Base-by-base conservation (phyloP, 2,329 filamentous ascomycete genomes). In the Massarina eburnea region DNA sequence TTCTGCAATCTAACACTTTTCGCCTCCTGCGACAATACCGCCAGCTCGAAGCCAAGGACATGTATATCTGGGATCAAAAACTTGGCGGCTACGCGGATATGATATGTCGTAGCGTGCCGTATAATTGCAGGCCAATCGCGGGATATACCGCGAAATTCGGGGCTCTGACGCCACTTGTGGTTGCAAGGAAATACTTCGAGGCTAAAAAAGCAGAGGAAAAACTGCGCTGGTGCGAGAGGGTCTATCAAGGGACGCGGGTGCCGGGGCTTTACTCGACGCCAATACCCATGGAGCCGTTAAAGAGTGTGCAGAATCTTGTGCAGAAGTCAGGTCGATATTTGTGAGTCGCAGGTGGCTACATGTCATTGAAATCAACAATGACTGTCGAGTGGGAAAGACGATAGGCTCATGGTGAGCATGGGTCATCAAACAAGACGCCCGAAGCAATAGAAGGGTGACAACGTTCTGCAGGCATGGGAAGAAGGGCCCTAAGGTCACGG, bases 1-100 rank as follows among this genome's bases (percentile, higher is more conserved):
- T 70, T 39, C 40, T 68, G 45, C 65, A 63, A 41, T 61, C 60
- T 34, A 68, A 68, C 51, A 67, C 58, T 1, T 68, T 68, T 55
- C 55, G 49, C 21, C 48, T 70, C 2, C 50, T 63, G 7, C 57
- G 58, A 1, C 53, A 55, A 36, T 45, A 51, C 48, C 58, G 54
- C 15, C 40, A 56, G 29, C 58, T 68, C 3, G 60, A 62, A 14
- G 52, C 61, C 15, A 64, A 61, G 33, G 57, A 67, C 27, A 45
- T 67, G 4, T 54, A 61, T 39, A 50, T 61, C 39, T 70, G 66
- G 66, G 59, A 64, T 26, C 57, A 54, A 4, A 62, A 68, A 37
- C 52, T 70, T 18, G 45, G 53, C 10, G 55, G 53, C 4, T 66
- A 63, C 26, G 66, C 66, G 0, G 61, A 70, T 39, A 50, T 42